phyloP scores from a whole-genome alignment of 202 grass and related monocot genomes.

The Sporobolus alterniflorus region DNA sequence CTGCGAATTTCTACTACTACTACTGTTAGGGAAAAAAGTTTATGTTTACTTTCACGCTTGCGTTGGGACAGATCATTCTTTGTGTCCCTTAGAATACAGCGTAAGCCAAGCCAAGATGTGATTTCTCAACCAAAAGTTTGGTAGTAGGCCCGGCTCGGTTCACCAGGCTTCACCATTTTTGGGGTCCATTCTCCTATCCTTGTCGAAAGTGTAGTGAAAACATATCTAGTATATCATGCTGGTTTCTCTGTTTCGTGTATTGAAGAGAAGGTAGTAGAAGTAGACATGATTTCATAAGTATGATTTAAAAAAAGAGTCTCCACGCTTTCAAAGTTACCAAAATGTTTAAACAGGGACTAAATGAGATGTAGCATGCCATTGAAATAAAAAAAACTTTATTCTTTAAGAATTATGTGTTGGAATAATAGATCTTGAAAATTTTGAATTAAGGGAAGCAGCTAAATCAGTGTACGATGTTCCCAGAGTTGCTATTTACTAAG shows the following conservation, averaged over 20 bases:
- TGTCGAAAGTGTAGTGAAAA: neutral
- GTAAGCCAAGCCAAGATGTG: neutral
- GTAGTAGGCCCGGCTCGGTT: neutral
- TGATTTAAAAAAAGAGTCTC: neutral
- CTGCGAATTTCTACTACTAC: neutral
- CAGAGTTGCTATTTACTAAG: neutral
- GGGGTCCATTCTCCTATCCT: neutral
- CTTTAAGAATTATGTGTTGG: neutral
- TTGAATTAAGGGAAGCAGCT: neutral
- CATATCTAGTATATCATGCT: neutral
- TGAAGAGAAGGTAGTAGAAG: too few relatives aligned
- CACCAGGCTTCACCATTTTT: neutral
- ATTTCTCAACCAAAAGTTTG: slow-evolving; percentile 6
- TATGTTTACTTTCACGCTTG: neutral
- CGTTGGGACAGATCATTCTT: neutral
- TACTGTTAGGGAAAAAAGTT: neutral
- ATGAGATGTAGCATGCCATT: neutral
- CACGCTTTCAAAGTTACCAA: neutral
- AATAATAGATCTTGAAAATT: slow-evolving; percentile 1
- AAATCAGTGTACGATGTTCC: neutral
- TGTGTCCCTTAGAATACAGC: neutral
- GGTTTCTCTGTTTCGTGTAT: too few relatives aligned
- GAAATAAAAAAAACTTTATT: neutral
- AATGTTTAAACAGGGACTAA: neutral
- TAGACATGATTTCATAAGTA: neutral